Evolutionary conservation across 2,329 filamentous ascomycete genomes (phyloP).

Genomic region (Cladosporium sp.): DNA sequence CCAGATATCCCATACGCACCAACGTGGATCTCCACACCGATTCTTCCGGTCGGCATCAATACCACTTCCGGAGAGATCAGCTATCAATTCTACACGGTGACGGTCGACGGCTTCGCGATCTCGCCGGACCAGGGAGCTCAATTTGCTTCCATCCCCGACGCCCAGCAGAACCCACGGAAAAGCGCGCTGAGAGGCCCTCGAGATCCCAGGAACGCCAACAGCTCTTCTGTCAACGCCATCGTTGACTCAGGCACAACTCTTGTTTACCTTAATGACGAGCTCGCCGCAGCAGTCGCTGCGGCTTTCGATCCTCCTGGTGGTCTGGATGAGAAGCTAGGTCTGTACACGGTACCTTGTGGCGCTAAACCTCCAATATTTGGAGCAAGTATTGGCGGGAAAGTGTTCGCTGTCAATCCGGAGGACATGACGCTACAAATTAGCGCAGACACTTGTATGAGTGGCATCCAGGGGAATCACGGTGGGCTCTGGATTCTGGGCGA

Average conservation of each 20-base stretch:
- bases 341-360: constrained; percentile 37
- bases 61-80: constrained; percentile 23
- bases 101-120: constrained; percentile 30
- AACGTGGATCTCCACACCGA: constrained; percentile 34
- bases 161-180: constrained; percentile 8
- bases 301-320: constrained; percentile 42
- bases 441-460: constrained; percentile 29
- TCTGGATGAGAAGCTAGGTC: background rate
- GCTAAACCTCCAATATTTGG: constrained; percentile 39
- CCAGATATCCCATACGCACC: constrained; percentile 39
- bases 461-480: constrained; percentile 29
- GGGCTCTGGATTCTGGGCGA: constrained; percentile 42
- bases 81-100: constrained; percentile 38
- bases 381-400: constrained; percentile 36
- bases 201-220: constrained; percentile 20
- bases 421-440: constrained; percentile 27
- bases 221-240: constrained; percentile 38
- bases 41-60: constrained; percentile 28
- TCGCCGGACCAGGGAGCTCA: constrained; percentile 18
- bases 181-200: constrained; percentile 5
- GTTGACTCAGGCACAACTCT: constrained; percentile 44
- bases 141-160: constrained; percentile 23
- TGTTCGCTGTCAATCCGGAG: constrained; percentile 28
- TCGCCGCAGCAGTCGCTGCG: constrained; percentile 37
- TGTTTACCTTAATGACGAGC: constrained; percentile 37